Base-by-base conservation (phyloP, 2,329 filamentous ascomycete species). In the Sordariomycetes sp. region DNA sequence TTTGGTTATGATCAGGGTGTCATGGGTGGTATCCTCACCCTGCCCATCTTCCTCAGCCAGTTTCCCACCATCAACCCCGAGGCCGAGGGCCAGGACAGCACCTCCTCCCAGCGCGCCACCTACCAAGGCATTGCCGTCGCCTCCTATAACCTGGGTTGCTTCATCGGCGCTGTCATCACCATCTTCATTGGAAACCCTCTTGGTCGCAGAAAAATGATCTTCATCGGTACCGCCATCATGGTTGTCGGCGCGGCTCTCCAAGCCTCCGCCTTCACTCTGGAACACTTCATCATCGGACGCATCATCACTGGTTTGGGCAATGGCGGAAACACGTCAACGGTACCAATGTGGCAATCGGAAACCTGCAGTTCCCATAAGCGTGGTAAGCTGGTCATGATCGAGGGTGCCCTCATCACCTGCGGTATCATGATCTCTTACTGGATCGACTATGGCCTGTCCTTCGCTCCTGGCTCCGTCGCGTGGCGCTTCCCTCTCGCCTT, bases 11-110 rank as follows among this genome's bases (percentile, higher is more conserved):
- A 86, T 53, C 79, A 83, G 56, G 78, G 82, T 49, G 79, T 86
- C 8, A 86, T 84, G 68, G 82, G 79, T 30, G 79, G 79, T 37
- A 75, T 90, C 42, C 62, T 90, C 37, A 85, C 81, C 4, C 69
- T 88, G 8, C 58, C 61, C 19, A 58, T 73, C 44, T 79, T 80
- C 50, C 61, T 78, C 14, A 38, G 48, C 2, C 74, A 70, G 47
- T 80, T 81, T 54, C 57, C 74, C 25, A 71, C 70, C 5, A 63
- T 45, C 47, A 58, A 68, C 15, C 57, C 68, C 4, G 27, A 30
- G 8, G 26, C 30, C 5, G 68, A 45, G 3, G 48, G 46, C n/a
- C 39, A 40, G 1, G 39, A 66, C 68, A 49, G 57, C 14, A 48
- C 50, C 28, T 21, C 42, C 1, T 34, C 47, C 2, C 46, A 53